Evolutionary conservation across 78 protist genomes (phyloP).

Genomic region (Tieghemostelium lacteum): DNA sequence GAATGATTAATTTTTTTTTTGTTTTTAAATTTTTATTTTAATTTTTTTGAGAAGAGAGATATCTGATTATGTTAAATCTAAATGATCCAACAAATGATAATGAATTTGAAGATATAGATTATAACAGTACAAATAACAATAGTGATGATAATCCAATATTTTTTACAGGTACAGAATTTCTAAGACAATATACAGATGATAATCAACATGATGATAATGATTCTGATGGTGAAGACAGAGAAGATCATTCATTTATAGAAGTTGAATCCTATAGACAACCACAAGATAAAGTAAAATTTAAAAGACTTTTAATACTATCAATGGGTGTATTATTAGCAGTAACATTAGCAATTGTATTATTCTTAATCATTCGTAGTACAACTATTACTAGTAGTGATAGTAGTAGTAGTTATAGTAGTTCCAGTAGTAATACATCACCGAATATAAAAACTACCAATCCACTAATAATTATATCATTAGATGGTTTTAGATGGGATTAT

Average conservation of each 20-base stretch:
- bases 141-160: background rate
- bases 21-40: no score
- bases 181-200: background rate
- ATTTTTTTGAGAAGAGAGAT: no score
- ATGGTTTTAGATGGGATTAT: slow-evolving; percentile 33
- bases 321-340: no score
- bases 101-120: no score
- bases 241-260: slow-evolving; percentile 29
- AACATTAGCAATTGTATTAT: background rate
- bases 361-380: no score
- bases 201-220: background rate
- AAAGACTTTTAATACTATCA: background rate
- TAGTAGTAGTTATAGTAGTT: background rate
- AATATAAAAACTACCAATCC: background rate
- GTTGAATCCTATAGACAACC: background rate
- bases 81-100: no score
- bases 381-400: no score
- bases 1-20: no score
- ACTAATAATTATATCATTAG: slow-evolving; percentile 19
- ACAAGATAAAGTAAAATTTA: background rate
- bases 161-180: background rate
- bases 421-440: background rate
- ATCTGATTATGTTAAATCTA: no score
- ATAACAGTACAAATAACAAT: no score
- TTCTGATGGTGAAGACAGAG: slow-evolving; percentile 28